phyloP scores from a whole-genome alignment of 176 grass and related monocot species.

The Phragmites australis region DNA sequence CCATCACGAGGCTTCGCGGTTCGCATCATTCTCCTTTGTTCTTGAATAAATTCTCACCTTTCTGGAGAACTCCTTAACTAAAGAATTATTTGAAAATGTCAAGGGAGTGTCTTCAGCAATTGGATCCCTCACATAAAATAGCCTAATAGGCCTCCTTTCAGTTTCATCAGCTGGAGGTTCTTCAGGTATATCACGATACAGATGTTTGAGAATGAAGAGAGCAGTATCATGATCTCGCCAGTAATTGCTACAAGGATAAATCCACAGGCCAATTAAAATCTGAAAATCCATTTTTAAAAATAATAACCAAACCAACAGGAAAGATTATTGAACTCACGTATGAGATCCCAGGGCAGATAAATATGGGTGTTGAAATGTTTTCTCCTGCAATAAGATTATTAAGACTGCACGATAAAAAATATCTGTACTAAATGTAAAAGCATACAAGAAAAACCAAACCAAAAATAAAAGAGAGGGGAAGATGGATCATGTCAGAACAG shows the following conservation, averaged over 20 bases:
- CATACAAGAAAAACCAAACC: slow-evolving; percentile 1
- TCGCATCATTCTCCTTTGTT: slow-evolving; percentile 41
- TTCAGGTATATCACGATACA: slow-evolving; percentile 91
- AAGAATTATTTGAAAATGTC: slow-evolving; percentile 80
- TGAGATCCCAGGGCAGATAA: slow-evolving; percentile 86
- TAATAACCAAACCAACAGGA: slow-evolving; percentile 20
- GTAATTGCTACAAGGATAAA: slow-evolving; percentile 67
- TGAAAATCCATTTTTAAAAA: background rate
- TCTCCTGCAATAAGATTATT: slow-evolving; percentile 58
- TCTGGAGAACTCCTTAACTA: slow-evolving; percentile 76
- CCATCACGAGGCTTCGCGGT: slow-evolving; percentile 36
- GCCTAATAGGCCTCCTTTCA: slow-evolving; percentile 46
- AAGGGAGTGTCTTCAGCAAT: slow-evolving; percentile 80
- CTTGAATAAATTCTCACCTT: slow-evolving; percentile 60
- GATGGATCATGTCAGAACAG: background rate
- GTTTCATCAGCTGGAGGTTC: slow-evolving; percentile 56
- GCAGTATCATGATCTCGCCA: slow-evolving; percentile 97
- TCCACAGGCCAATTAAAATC: slow-evolving; percentile 19
- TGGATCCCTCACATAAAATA: slow-evolving; percentile 79
- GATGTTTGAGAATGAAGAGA: slow-evolving; percentile 91
- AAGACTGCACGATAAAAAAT: slow-evolving; percentile 11
- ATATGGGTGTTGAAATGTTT: slow-evolving; percentile 96
- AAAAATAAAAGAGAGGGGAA: background rate
- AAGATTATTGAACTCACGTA: slow-evolving; percentile 65
- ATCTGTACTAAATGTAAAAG: background rate